phyloP scores from a whole-genome alignment of 768 basidiomycete genomes.

The Pleurotus eryngii region DNA sequence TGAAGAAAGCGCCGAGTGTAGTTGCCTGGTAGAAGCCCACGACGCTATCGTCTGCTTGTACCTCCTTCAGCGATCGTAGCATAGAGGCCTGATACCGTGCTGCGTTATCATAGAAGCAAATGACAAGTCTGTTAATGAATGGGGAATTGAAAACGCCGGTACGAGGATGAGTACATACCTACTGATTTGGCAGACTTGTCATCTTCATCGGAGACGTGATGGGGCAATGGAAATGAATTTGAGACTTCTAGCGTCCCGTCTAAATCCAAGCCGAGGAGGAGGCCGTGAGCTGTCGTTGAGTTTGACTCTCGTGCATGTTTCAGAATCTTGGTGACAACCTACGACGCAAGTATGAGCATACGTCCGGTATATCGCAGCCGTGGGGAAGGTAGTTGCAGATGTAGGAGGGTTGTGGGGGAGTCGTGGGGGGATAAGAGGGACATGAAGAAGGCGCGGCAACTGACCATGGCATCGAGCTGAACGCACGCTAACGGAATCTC shows the following conservation, averaged over 20 bases:
- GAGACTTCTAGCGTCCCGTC: slow-evolving; percentile 89
- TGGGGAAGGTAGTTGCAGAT: no score
- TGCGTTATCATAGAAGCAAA: slow-evolving; percentile 24
- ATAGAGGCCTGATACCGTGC: slow-evolving; percentile 81
- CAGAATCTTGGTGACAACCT: slow-evolving; percentile 93
- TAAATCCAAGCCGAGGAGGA: slow-evolving; percentile 87
- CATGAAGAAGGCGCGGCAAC: slow-evolving; percentile 20
- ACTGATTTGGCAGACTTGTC: slow-evolving; percentile 76
- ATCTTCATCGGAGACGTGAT: slow-evolving; percentile 71
- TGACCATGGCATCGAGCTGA: slow-evolving; percentile 84
- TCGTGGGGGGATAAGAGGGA: no score
- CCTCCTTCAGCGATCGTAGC: slow-evolving; percentile 86
- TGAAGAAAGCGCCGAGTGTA: slow-evolving; percentile 81
- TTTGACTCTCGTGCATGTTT: slow-evolving; percentile 85
- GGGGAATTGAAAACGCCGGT: slow-evolving; percentile 1
- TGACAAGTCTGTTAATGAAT: slow-evolving; percentile 5
- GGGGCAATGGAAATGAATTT: slow-evolving; percentile 84
- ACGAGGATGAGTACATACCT: slow-evolving; percentile 41
- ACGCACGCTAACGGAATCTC: slow-evolving; percentile 77
- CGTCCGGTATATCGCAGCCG: no score
- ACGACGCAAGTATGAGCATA: slow-evolving; percentile 9
- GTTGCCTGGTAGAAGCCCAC: slow-evolving; percentile 95
- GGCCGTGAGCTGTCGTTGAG: slow-evolving; percentile 73
- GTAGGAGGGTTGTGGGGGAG: no score
- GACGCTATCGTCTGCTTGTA: slow-evolving; percentile 86